Base-by-base conservation (phyloP, 352 stramenopile genomes). In the Globisporangium emineosum region DNA sequence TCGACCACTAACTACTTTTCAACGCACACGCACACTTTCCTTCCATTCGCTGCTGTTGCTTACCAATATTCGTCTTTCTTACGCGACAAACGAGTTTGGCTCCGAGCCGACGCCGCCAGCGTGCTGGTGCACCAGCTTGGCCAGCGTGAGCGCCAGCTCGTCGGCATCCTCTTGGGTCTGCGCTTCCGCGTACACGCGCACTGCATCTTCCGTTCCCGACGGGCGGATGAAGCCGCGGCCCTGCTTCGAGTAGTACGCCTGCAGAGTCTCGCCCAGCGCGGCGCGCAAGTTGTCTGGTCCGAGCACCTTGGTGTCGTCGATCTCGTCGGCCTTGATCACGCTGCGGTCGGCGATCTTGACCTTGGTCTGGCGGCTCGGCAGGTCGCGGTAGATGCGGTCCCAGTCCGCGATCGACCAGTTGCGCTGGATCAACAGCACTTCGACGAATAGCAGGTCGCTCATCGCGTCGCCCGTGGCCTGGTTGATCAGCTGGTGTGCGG, bases 121-220 rank as follows among this genome's bases (percentile, higher is more conserved):
- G 62, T 88, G 79, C 57, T 95, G 67, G 70, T 91, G 79, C 54
- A 92, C 76, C 19, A 91, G 82, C 65, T 91, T 82, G 45, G 88
- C 89, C 35, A 96, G 91, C 65, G 89, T 78, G 19, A 89, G 78
- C 50, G 94, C 94, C 37, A 98, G 79, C 42, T 81, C 80, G 68
- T 99, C 94, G 0, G 95, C 96, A 60, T 90, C 81, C 21, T 80
- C 77, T 70, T 97, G 86, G 23, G 88, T 97, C 64, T 86, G 74
- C 21, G 97, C 96, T 76, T 99, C 98, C 30, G 98, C 98, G 82
- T 99, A 99, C 40, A 99, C 91, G 45, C 98, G 94, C 35, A 99
- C 97, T 9, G 96, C 96, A 72, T 99, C 92, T 74, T 99, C 98
- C 0, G 98, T 99, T 27, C 98, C 98, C 62, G 94, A 99, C 30